Conservation (phyloP, 352 stramenopile species). For the Phytophthora idaei region DNA sequence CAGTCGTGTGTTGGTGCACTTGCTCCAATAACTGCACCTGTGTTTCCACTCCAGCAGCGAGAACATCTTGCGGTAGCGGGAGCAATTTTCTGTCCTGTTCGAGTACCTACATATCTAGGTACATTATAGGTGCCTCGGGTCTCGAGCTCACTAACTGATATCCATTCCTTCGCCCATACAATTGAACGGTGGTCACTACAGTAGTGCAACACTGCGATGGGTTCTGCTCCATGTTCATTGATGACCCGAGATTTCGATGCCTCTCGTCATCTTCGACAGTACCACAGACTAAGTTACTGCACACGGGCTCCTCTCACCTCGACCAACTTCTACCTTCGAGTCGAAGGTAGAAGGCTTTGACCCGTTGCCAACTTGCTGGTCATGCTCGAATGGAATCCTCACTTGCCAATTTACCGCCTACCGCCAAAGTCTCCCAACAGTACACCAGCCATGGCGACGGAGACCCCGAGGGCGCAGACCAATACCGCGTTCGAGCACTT, state of each 20-base stretch:
- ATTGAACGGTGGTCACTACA: background rate
- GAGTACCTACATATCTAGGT: conserved; percentile 16
- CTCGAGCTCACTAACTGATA: background rate
- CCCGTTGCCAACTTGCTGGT: background rate
- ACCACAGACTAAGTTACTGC: background rate
- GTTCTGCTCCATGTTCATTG: conserved; percentile 8
- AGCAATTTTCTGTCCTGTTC: conserved; percentile 72
- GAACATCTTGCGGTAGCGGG: conserved; percentile 76
- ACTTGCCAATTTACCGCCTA: conserved; percentile 31
- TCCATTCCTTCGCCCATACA: background rate
- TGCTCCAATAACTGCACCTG: conserved; percentile 84
- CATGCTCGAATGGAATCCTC: conserved; percentile 8
- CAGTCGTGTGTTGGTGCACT: conserved; percentile 80
- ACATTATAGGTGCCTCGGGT: no score
- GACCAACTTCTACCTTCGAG: conserved; percentile 13
- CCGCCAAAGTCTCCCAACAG: background rate
- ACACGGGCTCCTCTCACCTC: background rate
- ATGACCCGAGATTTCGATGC: conserved; percentile 6
- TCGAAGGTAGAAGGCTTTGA: background rate
- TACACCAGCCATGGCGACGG: conserved; percentile 13
- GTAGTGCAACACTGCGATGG: conserved; percentile 1
- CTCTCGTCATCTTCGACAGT: conserved; percentile 7
- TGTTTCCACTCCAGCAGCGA: conserved; percentile 86
- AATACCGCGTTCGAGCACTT: conserved; percentile 28
- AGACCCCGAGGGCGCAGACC: conserved; percentile 25